These are phyloP conservation scores for Aspergillus sp. DNA, from an alignment of 2,329 filamentous ascomycete genomes.

Conservation along the genomic window DNA sequence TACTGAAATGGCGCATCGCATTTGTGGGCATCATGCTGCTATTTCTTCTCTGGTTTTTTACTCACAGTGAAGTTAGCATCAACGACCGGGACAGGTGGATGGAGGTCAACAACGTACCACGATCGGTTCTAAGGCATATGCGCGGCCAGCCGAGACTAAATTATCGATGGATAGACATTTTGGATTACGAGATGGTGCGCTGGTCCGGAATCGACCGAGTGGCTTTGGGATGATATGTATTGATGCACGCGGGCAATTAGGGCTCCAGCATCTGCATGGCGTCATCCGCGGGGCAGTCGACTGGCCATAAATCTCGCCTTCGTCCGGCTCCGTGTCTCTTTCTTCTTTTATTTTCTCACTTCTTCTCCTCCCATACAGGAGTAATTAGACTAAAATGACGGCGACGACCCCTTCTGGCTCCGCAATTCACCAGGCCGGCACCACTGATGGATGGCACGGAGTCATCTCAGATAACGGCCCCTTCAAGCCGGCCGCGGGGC, in stretches of 20 bases:
- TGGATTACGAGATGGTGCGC: neutral
- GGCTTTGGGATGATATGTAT: neutral
- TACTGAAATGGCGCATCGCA: neutral
- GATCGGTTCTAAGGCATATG: neutral
- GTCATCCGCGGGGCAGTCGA: neutral
- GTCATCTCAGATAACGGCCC: slow-evolving; percentile 47
- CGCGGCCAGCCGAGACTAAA: neutral
- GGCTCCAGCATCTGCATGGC: neutral
- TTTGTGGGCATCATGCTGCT: neutral
- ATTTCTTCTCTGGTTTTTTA: neutral
- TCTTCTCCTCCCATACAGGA: neutral
- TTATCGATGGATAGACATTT: neutral
- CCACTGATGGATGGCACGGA: slow-evolving; percentile 49
- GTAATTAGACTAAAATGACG: neutral
- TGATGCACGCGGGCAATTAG: too few species aligned
- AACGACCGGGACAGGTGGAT: neutral
- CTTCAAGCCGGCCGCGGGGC: slow-evolving; percentile 51
- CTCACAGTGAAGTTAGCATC: neutral
- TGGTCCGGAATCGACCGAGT: neutral
- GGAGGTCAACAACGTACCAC: neutral
- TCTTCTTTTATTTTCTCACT: too few species aligned
- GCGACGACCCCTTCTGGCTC: neutral
- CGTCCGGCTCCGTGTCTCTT: neutral
- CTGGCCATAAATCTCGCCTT: too few species aligned
- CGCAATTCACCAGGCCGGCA: slow-evolving; percentile 22